phyloP scores from a whole-genome alignment of 768 basidiomycete species.

The Suillus occidentalis region DNA sequence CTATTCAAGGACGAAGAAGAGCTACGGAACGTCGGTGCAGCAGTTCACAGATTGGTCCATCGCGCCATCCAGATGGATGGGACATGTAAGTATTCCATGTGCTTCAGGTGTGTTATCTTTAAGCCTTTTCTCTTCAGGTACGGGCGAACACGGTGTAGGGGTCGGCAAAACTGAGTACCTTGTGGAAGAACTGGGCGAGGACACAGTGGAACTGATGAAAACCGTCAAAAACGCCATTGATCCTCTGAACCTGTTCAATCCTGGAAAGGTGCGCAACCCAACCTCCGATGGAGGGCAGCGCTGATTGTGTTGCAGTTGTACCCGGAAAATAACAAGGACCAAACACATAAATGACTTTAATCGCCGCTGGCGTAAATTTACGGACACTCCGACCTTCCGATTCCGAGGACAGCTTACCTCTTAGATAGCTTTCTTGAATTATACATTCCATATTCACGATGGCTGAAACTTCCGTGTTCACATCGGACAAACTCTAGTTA shows the following conservation, averaged over 20 bases:
- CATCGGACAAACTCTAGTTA: not conserved
- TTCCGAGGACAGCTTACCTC: not conserved
- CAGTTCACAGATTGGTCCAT: conserved; percentile 69
- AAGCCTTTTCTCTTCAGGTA: conserved; percentile 44
- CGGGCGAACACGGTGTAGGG: conserved; percentile 88
- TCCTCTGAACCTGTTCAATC: conserved; percentile 81
- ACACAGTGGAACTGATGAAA: conserved; percentile 84
- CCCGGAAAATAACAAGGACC: not conserved
- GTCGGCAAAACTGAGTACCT: conserved; percentile 86
- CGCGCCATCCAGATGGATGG: conserved; percentile 75
- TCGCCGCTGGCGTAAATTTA: not conserved
- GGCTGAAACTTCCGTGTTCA: not conserved
- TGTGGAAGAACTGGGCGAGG: conserved; percentile 75
- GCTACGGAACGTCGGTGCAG: conserved; percentile 49
- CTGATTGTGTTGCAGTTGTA: not conserved
- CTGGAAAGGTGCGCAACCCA: conserved; percentile 57
- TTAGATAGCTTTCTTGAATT: not conserved
- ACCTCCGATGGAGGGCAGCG: no score
- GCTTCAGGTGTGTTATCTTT: conserved; percentile 7
- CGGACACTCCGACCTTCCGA: not conserved
- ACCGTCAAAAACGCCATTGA: conserved; percentile 80
- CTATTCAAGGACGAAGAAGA: conserved; percentile 63
- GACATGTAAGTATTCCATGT: conserved; percentile 53
- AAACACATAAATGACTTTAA: not conserved
- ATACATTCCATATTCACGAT: not conserved